Evolutionary conservation across 495 filamentous ascomycete species (phyloP), one percentile per base, ranked within the genome.

Genomic region (Annulohypoxylon bovei): DNA sequence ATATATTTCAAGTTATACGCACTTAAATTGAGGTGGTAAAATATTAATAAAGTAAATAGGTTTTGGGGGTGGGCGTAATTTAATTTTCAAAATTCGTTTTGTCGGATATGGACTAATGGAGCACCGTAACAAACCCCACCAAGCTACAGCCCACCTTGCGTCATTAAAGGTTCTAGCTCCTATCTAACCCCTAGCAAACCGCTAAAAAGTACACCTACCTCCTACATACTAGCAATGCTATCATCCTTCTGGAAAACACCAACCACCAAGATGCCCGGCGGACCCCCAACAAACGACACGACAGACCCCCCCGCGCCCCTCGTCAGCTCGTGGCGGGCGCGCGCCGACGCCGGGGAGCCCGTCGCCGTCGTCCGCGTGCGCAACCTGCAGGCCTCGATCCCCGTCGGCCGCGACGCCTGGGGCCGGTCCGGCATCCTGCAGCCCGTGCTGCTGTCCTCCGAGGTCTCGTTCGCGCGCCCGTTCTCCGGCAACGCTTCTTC

Each of bases 381-480:
- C 7, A 87, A 89, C 74, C 82, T 91, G 0, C 71, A 78, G 39
- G 77, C 81, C 47, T 72, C 76, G 18, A 75, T 84, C 22, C 23
- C 71, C 55, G 78, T 81, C 6, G 82, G 80, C 28, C 75, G 70
- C 1, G 88, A 90, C 76, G 87, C 84, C 40, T 91, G 88, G 88
- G 82, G 84, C 11, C 82, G 88, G 1, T 14, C 62, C 0, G 42
- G 70, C 39, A 82, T 81, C 57, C 23, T 76, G 4, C 89, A 91
- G 74, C 88, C 88, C 1, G 77, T 83, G 4, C 74, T 84, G 1
- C 54, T 91, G 7, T 87, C 86, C 1, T 77, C 85, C 32, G 78
- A 81, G 8, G 70, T 90, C 1, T 79, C 74, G 0, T 81, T 91
- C 32, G 67, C 71, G 5, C 33, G 64, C 1, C 75, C 82, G 1